Evolutionary conservation across 768 basidiomycete genomes (phyloP).

Genomic region (Xerocomellus chrysenteron): DNA sequence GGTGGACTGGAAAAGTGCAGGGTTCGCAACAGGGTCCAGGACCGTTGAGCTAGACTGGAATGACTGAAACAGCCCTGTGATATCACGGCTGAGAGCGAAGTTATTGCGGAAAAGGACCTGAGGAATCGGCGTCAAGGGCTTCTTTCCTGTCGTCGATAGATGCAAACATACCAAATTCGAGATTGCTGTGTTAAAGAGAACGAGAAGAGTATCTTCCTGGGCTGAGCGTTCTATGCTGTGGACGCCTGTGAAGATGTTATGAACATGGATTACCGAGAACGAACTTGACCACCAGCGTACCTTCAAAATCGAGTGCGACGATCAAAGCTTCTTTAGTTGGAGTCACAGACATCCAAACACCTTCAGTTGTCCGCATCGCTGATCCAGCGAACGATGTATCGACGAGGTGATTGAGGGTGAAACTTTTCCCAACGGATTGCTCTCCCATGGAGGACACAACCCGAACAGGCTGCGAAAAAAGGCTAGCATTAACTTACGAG

Average conservation of each 20-base stretch:
- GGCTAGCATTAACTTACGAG: neutral
- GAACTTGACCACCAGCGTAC: slow-evolving; percentile 21
- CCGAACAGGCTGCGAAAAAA: slow-evolving; percentile 48
- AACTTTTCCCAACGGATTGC: slow-evolving; percentile 65
- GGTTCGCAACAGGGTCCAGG: slow-evolving; percentile 57
- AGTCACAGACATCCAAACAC: slow-evolving; percentile 66
- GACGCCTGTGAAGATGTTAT: slow-evolving; percentile 41
- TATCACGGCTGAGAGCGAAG: slow-evolving; percentile 59
- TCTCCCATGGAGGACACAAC: slow-evolving; percentile 71
- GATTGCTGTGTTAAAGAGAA: slow-evolving; percentile 64
- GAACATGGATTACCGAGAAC: neutral
- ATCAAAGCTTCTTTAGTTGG: slow-evolving; percentile 54
- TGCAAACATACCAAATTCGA: slow-evolving; percentile 52
- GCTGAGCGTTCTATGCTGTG: slow-evolving; percentile 62
- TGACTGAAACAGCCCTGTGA: slow-evolving; percentile 58
- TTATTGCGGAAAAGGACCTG: slow-evolving; percentile 68
- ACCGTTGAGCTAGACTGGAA: slow-evolving; percentile 58
- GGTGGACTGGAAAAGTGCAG: slow-evolving; percentile 55
- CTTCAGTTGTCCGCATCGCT: slow-evolving; percentile 64
- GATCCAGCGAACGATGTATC: slow-evolving; percentile 66
- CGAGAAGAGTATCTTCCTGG: slow-evolving; percentile 63
- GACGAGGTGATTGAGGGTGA: slow-evolving; percentile 55
- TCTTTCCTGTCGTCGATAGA: neutral
- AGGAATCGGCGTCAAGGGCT: neutral
- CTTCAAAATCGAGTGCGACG: slow-evolving; percentile 69